phyloP scores from a whole-genome alignment of 2,329 filamentous ascomycete genomes.

The Neocucurbitaria cava region DNA sequence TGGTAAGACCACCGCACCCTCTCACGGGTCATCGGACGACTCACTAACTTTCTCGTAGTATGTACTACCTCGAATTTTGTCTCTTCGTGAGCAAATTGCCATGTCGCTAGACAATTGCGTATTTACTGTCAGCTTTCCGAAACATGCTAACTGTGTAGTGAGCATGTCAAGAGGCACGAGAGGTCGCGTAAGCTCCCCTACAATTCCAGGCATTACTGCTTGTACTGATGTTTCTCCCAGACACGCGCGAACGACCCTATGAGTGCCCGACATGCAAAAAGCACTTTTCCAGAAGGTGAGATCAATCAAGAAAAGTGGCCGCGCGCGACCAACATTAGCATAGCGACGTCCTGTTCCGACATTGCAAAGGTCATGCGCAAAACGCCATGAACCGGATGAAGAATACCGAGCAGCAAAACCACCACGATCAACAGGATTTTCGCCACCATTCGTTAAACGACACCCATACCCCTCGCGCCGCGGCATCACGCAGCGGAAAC shows the following conservation, averaged over 20 bases:
- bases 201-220: slow-evolving; percentile 1
- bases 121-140: not conserved
- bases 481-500: slow-evolving; percentile 21
- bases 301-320: slow-evolving; percentile 12
- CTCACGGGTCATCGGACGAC: not conserved
- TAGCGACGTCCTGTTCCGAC: slow-evolving; percentile 59
- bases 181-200: slow-evolving; percentile 57
- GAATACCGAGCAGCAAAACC: slow-evolving; percentile 36
- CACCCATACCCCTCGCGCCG: slow-evolving; percentile 23
- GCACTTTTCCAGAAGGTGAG: slow-evolving; percentile 61
- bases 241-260: slow-evolving; percentile 63
- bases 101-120: not conserved
- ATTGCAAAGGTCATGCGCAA: slow-evolving; percentile 59
- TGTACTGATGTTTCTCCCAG: slow-evolving; percentile 43
- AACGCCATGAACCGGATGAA: slow-evolving; percentile 47
- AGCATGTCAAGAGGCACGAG: slow-evolving; percentile 63
- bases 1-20: slow-evolving; percentile 16
- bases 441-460: slow-evolving; percentile 21
- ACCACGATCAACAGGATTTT: slow-evolving; percentile 32
- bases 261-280: slow-evolving; percentile 62
- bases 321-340: slow-evolving; percentile 26
- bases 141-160: slow-evolving; percentile 22
- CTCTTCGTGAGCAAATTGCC: not conserved
- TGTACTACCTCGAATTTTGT: not conserved
- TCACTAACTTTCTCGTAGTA: not conserved